These are phyloP conservation scores for Rosa chinensis DNA, from an alignment of 306 rosid genomes.

Conservation along the genomic window DNA sequence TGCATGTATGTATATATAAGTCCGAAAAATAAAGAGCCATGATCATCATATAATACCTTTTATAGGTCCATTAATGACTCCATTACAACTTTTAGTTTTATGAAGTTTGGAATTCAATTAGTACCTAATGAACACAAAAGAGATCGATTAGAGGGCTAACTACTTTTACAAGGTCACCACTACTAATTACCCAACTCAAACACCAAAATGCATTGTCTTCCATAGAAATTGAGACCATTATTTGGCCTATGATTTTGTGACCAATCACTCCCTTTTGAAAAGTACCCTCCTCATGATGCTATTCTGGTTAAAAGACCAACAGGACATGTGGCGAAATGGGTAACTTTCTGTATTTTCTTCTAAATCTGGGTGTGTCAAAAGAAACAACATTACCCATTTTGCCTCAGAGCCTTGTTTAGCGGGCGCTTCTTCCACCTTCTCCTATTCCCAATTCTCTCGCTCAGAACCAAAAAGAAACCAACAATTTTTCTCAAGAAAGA, in stretches of 20 bases:
- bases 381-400: conserved; percentile 14
- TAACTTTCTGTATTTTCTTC: not conserved
- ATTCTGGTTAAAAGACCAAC: not conserved
- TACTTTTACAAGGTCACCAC: conserved; percentile 6
- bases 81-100: not conserved
- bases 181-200: not conserved
- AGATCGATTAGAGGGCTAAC: not conserved
- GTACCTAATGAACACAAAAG: conserved; percentile 6
- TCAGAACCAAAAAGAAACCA: not conserved
- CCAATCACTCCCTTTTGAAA: conserved; percentile 20
- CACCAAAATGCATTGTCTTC: not conserved
- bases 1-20: not conserved
- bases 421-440: conserved; percentile 28
- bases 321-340: not conserved
- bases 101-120: not conserved
- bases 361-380: conserved; percentile 18
- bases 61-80: not conserved
- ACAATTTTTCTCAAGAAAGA: conserved; percentile 26
- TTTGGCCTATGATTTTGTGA: conserved; percentile 25
- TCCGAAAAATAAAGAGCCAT: not conserved
- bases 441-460: not conserved
- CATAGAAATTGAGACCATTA: not conserved
- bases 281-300: conserved; percentile 15
- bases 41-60: not conserved
- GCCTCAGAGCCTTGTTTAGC: conserved; percentile 44